Percentiles rank a stretch among this genome's conserved stretches.
phyloP scores from a whole-genome alignment of 2,329 filamentous ascomycete species.

The Xylariaceae sp. region DNA sequence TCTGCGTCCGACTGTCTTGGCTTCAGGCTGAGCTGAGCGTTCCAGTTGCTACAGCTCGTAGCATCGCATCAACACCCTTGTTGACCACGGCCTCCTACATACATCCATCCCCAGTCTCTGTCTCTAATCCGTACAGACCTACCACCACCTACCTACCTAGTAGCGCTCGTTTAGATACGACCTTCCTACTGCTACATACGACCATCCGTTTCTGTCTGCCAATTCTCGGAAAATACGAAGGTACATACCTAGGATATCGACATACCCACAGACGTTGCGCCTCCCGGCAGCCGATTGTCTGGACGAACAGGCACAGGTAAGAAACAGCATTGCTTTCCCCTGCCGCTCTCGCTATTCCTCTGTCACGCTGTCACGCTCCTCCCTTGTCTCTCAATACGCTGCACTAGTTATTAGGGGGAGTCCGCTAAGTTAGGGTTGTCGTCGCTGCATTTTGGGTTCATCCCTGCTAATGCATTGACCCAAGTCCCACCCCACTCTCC shows the following conservation, averaged over 20 bases:
- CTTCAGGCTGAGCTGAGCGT: conserved; percentile 10
- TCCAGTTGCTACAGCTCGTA: background rate
- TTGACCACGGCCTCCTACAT: conserved; percentile 1
- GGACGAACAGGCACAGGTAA: background rate
- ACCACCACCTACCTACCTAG: too few species aligned
- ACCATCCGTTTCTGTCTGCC: too few species aligned
- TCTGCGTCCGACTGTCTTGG: background rate
- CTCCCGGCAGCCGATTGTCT: background rate
- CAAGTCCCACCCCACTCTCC: conserved; percentile 11
- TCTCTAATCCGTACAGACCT: too few species aligned
- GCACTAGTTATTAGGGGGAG: background rate
- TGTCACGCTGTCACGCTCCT: background rate
- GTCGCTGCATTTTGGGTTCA: conserved; percentile 8
- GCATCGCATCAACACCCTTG: background rate
- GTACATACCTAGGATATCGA: background rate
- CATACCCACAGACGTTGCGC: background rate
- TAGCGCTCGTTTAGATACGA: background rate
- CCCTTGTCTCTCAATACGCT: background rate
- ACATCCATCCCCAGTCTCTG: background rate
- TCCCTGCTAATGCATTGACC: conserved; percentile 16
- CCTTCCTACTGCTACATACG: background rate
- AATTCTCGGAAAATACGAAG: too few species aligned
- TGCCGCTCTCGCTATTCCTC: too few species aligned
- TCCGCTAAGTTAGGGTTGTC: background rate
- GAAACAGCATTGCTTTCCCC: background rate